Base-by-base conservation (phyloP, 2,329 filamentous ascomycete species). In the Fusarium pseudocircinatum region DNA sequence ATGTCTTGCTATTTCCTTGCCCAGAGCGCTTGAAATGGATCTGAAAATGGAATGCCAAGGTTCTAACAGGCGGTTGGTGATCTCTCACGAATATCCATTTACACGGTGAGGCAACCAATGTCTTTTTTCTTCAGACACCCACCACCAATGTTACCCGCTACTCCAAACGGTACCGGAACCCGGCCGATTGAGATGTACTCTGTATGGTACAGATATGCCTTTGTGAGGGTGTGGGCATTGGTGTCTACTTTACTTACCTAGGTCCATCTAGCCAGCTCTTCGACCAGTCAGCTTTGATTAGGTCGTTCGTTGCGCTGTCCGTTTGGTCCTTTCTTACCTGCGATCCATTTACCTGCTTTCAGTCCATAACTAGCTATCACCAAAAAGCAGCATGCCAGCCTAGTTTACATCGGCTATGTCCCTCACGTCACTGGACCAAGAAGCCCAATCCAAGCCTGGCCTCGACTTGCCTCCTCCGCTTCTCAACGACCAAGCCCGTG, bases 341-440 rank as follows among this genome's bases (percentile, higher is more conserved):
- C 56, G 63, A 63, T 75, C 70, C 69, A 72, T 74, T 65, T 73
- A 53, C 63, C 56, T 75, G 54, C 60, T 74, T 69, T 42, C 49
- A 68, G 34, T 57, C 60, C 62, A 42, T 52, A 56, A 60, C 53
- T 70, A 60, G 53, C 53, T 67, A 76, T 76, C 66, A 39, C 67
- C 54, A 67, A 75, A 76, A 77, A 72, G 69, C 65, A 77, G 69
- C 75, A 53, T 63, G 63, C 73, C 63, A 67, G 57, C 62, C 73
- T 73, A 74, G 63, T 66, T 65, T 57, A 63, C 69, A 63, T 57
- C 44, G 63, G 69, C 59, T 60, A 73, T 70, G 69, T 77, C 61
- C 70, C 72, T 77, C 75, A 77, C 75, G 75, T 77, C 75, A 77
- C 75, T 74, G 69, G 69, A 59, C 60, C 69, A 57, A 68, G 65